These are phyloP conservation scores for Coprinopsis cinerea DNA, from an alignment of 768 basidiomycete species.

Conservation along the genomic window DNA sequence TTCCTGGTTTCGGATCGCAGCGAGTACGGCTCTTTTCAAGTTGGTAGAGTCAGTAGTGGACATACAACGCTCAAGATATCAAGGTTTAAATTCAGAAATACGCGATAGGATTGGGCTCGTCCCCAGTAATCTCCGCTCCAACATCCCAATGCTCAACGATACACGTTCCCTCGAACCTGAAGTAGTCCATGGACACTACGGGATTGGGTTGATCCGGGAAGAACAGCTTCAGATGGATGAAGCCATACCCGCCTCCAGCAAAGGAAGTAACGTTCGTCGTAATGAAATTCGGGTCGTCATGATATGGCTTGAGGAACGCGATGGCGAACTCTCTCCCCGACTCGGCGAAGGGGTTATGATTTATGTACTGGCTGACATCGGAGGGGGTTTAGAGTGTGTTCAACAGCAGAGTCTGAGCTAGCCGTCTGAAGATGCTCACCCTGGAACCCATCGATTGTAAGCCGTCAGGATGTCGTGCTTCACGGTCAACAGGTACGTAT, in stretches of 20 bases:
- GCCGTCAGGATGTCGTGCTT: too few relatives aligned
- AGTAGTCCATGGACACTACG: background rate
- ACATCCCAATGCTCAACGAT: constrained; percentile 5
- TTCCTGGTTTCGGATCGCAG: too few relatives aligned
- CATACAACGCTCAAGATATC: too few relatives aligned
- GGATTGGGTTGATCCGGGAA: too few relatives aligned
- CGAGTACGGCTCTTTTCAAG: too few relatives aligned
- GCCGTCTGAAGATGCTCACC: too few relatives aligned
- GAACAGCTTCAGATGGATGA: background rate
- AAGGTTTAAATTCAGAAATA: too few relatives aligned
- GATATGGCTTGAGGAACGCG: background rate
- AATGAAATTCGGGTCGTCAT: background rate
- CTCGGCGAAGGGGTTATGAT: constrained; percentile 1
- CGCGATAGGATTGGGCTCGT: constrained; percentile 5
- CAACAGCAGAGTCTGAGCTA: too few relatives aligned
- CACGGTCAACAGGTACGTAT: too few relatives aligned
- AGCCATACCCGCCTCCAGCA: background rate
- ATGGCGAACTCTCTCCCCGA: background rate
- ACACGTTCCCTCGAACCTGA: constrained; percentile 6
- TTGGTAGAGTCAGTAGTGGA: too few relatives aligned
- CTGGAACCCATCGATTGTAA: too few relatives aligned
- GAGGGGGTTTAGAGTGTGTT: too few relatives aligned
- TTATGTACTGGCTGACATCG: constrained; percentile 4
- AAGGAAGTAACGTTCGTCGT: background rate
- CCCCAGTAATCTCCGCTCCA: background rate